Base-by-base conservation (phyloP, 148 eudicot genomes). In the Rhododendron simsii region DNA sequence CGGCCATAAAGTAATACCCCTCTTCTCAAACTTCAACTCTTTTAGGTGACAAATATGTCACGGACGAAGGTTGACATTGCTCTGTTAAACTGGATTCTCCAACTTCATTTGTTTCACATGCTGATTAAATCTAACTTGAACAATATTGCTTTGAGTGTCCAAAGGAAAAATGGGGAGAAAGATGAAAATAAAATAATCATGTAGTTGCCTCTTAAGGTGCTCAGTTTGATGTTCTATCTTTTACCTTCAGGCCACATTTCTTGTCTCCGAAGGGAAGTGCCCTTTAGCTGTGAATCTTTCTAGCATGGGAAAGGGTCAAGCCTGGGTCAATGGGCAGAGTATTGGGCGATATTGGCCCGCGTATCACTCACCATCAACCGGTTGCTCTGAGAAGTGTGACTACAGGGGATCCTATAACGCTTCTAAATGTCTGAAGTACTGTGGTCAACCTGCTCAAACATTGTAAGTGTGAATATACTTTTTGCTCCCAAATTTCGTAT, bases 301-400 rank as follows among this genome's bases (percentile, higher is more conserved):
- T 81, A 87, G 93, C 87, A 92, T 92, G 93, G 93, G 93, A 50
- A 92, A 92, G 47, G 93, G 93, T 59, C 85, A 90, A 83, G 93
- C 88, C 61, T 92, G 93, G 93, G 86, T 92, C 21, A 92, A 92
- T 48, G 92, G 92, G n/a, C 86, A 89, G 69, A 86, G 91, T 84
- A 87, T 90, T 44, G 93, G 93, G 75, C 84, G 93, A 78, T 92
- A 92, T 61, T 92, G 93, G 93, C 81, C 92, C 13, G 84, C 90
- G 57, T 87, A 92, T 74, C 86, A 76, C 84, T 88, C 93, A 53
- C 93, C 93, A 83, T 83, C 90, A 55, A 89, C 87, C 59, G 93
- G 93, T 59, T 92, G 93, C 84, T 44, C 90, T 20, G 86, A 89
- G 51, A 84, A 77, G 11, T 90, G 93, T 83, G 92, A 92, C 86